These are phyloP conservation scores for Yarrowia osloensis DNA, from an alignment of 805 yeast species.

Conservation along the genomic window DNA sequence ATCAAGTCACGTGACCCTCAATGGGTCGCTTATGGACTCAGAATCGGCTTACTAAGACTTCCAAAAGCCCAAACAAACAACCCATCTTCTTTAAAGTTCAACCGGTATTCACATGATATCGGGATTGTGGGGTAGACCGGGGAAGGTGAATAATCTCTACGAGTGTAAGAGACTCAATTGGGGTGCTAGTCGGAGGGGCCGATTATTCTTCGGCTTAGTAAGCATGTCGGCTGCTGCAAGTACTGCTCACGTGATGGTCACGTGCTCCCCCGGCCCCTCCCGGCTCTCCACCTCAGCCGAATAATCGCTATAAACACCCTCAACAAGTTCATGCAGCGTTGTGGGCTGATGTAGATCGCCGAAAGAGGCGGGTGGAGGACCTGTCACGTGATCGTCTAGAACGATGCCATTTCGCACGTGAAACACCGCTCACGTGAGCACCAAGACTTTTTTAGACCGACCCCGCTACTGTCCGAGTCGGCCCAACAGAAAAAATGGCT, in stretches of 20 bases:
- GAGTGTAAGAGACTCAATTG: too few relatives aligned
- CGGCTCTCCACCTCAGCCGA: neutral
- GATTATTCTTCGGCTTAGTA: too few relatives aligned
- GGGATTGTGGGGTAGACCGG: constrained; percentile 10
- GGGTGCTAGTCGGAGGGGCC: too few relatives aligned
- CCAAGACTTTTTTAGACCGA: too few relatives aligned
- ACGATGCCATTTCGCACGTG: too few relatives aligned
- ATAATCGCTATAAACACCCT: constrained; percentile 2
- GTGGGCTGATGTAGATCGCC: constrained; percentile 6
- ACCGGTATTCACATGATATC: constrained; percentile 27
- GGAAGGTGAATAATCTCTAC: neutral
- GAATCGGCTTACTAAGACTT: neutral
- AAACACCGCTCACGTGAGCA: neutral
- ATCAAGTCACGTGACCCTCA: too few relatives aligned
- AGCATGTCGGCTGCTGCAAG: too few relatives aligned
- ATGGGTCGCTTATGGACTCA: too few relatives aligned
- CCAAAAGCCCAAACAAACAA: neutral
- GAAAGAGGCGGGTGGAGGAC: neutral
- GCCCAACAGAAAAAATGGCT: neutral
- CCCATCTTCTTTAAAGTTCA: neutral
- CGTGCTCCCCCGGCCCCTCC: too few relatives aligned
- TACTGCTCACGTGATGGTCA: too few relatives aligned
- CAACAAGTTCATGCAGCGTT: neutral
- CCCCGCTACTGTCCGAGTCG: too few relatives aligned
- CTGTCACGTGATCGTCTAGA: neutral